Conservation (phyloP, 192 early-diverging fungal species). For the Backusella macrospora region DNA sequence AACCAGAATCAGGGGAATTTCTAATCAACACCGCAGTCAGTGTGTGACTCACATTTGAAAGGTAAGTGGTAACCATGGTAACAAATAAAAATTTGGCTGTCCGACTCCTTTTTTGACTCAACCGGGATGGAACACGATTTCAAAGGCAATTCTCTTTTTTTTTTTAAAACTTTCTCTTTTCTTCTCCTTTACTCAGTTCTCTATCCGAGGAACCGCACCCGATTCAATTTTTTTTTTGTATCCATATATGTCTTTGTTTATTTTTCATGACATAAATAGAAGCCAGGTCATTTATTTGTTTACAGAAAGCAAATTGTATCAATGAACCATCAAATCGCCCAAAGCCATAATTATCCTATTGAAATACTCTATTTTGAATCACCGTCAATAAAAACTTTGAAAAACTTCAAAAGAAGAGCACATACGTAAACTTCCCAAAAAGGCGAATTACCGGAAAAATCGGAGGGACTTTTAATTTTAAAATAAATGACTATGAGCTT, state of each 20-base stretch:
- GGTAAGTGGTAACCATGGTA: neutral
- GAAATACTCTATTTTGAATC: too few species aligned
- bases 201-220: neutral
- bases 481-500: too few species aligned
- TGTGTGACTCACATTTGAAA: neutral
- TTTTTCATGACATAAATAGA: neutral
- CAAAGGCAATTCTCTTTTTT: neutral
- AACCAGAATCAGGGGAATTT: neutral
- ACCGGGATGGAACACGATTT: neutral
- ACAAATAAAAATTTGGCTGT: neutral
- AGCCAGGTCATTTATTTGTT: too few species aligned
- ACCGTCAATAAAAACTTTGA: neutral
- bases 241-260: too few species aligned
- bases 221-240: neutral
- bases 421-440: neutral
- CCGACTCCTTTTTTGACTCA: constrained; percentile 9
- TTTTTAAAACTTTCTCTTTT: neutral
- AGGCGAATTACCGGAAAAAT: neutral
- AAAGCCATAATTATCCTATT: too few species aligned
- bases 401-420: too few species aligned
- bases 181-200: neutral
- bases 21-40: neutral
- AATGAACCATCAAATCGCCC: neutral
- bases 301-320: too few species aligned
- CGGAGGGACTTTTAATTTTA: neutral